Evolutionary conservation across 73 alveolate species (phyloP).

Genomic region (Paramecium pentaurelia): DNA sequence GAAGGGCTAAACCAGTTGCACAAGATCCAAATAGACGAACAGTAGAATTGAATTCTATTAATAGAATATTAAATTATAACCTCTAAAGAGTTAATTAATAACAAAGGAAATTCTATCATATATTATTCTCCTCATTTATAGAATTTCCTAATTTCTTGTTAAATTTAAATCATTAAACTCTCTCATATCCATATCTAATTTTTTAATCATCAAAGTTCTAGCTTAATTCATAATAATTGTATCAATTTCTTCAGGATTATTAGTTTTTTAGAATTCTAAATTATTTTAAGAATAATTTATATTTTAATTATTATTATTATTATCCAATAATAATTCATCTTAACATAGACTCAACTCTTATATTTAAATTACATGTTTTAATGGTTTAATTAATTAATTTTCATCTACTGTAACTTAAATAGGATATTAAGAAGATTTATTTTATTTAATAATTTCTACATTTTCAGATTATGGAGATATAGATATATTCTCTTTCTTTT

Average conservation of each 20-base stretch:
- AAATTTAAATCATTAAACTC: not conserved
- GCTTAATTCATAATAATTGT: not conserved
- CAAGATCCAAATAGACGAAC: constrained; percentile 59
- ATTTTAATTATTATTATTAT: not conserved
- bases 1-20: constrained; percentile 62
- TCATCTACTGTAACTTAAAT: not conserved
- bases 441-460: not conserved
- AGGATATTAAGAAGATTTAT: not conserved
- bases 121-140: not conserved
- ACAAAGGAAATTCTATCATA: not conserved
- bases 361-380: not conserved
- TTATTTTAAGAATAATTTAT: not conserved
- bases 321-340: not conserved
- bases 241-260: not conserved
- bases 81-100: not conserved
- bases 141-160: not conserved
- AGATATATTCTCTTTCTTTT: not conserved
- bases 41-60: not conserved
- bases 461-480: not conserved
- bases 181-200: constrained; percentile 40
- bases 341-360: not conserved
- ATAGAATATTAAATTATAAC: not conserved
- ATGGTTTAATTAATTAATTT: not conserved
- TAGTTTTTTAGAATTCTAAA: not conserved
- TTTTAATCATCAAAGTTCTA: not conserved